Evolutionary conservation across 148 eudicot species (phyloP).

Genomic region (Camellia lanceoleosa): DNA sequence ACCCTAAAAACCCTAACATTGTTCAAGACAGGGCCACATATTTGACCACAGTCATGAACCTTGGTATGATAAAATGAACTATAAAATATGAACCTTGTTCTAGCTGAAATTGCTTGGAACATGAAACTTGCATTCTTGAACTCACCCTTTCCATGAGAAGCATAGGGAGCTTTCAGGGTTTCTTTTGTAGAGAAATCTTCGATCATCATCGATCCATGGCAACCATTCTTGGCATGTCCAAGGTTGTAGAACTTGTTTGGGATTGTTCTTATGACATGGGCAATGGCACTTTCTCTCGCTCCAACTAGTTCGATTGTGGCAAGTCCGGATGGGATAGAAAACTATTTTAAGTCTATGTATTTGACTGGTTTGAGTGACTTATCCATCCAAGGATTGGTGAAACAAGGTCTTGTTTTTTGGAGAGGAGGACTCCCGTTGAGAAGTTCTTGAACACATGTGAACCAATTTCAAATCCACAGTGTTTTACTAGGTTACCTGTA

Average conservation of each 20-base stretch:
- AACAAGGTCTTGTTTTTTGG: conserved; percentile 44
- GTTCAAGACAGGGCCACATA: too few relatives aligned
- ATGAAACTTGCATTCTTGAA: conserved; percentile 28
- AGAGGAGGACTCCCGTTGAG: conserved; percentile 75
- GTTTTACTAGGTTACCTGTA: conserved; percentile 65
- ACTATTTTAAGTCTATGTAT: conserved; percentile 67
- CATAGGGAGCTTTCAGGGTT: conserved; percentile 22
- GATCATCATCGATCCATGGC: conserved; percentile 45
- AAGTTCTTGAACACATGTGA: conserved; percentile 68
- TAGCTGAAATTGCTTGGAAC: conserved; percentile 30
- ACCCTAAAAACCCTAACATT: too few relatives aligned
- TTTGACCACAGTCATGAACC: conserved; percentile 21
- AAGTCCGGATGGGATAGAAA: conserved; percentile 52
- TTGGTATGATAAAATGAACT: conserved; percentile 59
- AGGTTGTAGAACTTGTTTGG: conserved; percentile 33
- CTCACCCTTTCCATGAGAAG: conserved; percentile 38
- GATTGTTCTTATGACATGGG: conserved; percentile 50
- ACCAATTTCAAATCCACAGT: conserved; percentile 70
- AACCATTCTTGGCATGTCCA: conserved; percentile 51
- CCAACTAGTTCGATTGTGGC: conserved; percentile 63
- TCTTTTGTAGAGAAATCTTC: conserved; percentile 35
- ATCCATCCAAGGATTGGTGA: conserved; percentile 77
- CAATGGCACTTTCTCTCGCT: conserved; percentile 70
- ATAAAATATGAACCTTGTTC: conserved; percentile 46
- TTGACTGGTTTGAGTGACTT: conserved; percentile 78